Percentiles rank a stretch among this genome's conserved stretches.
These are phyloP conservation scores for Lyophyllum shimeji DNA, from an alignment of 768 basidiomycete genomes.

Conservation along the genomic window DNA sequence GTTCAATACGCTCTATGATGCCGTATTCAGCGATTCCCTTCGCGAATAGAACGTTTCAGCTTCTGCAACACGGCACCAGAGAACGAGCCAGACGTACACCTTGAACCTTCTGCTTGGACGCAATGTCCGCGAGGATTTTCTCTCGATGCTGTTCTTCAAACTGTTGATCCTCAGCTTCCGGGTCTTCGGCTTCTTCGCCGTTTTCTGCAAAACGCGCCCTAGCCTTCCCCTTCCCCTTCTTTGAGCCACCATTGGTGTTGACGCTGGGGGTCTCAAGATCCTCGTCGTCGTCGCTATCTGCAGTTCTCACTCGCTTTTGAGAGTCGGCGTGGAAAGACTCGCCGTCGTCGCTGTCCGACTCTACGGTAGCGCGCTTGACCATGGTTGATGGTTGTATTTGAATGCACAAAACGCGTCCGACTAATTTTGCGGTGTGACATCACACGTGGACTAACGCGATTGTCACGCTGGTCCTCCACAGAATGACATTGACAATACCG, in stretches of 20 bases:
- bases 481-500: too few species aligned
- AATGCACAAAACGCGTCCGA: constrained; percentile 2
- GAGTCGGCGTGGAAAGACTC: constrained; percentile 25
- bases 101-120: constrained; percentile 42
- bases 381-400: constrained; percentile 34
- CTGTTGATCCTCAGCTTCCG: constrained; percentile 60
- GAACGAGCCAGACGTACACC: constrained; percentile 38
- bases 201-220: constrained; percentile 33
- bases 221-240: constrained; percentile 28
- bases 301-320: constrained; percentile 33
- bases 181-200: constrained; percentile 33
- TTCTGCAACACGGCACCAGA: constrained; percentile 2
- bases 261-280: constrained; percentile 17
- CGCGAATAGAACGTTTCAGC: background rate
- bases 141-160: constrained; percentile 65
- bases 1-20: constrained; percentile 82
- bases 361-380: constrained; percentile 56
- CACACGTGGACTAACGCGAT: constrained; percentile 6
- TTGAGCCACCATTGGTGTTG: constrained; percentile 13
- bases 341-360: constrained; percentile 43
- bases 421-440: constrained; percentile 2
- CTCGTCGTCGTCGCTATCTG: constrained; percentile 24
- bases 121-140: constrained; percentile 53
- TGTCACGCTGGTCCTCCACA: background rate
- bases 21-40: constrained; percentile 85